Percentiles rank a stretch among this genome's conserved stretches.
Evolutionary conservation across 495 filamentous ascomycete species (phyloP).

Genomic region (Tuber magnatum): DNA sequence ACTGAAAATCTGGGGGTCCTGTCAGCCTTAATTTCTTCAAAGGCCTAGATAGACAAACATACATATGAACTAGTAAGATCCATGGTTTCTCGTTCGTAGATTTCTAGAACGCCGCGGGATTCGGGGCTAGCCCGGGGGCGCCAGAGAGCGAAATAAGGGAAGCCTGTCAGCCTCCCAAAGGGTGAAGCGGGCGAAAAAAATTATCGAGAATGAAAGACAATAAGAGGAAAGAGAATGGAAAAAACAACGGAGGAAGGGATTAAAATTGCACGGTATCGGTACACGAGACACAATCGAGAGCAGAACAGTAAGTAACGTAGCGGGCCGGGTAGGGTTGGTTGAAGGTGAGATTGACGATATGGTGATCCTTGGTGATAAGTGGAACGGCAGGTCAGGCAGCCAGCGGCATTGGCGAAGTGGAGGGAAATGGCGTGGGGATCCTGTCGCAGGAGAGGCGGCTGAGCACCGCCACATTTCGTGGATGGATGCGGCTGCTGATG

Average conservation of each 20-base stretch:
- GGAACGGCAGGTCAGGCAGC: neutral
- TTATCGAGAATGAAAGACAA: conserved; percentile 6
- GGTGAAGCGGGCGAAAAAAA: conserved; percentile 1
- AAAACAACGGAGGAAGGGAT: neutral
- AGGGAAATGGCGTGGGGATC: neutral
- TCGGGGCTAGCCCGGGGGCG: conserved; percentile 10
- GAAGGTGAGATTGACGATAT: neutral
- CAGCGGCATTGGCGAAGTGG: neutral
- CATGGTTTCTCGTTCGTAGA: conserved; percentile 23
- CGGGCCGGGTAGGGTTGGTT: neutral
- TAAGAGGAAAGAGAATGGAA: neutral
- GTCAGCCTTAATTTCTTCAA: conserved; percentile 23
- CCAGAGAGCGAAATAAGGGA: conserved; percentile 9
- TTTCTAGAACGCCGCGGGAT: conserved; percentile 12
- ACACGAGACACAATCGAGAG: neutral
- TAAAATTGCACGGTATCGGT: neutral
- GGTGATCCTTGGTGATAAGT: neutral
- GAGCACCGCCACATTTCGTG: conserved; percentile 1
- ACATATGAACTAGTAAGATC: conserved; percentile 34
- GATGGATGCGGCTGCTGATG: too few species aligned
- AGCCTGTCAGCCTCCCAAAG: neutral
- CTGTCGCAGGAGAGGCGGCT: neutral
- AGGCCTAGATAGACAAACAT: conserved; percentile 11
- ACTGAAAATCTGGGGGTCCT: conserved; percentile 32
- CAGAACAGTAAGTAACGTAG: neutral